Conservation (phyloP, 2,329 filamentous ascomycete species). For the Thielaviopsis cerberus region DNA sequence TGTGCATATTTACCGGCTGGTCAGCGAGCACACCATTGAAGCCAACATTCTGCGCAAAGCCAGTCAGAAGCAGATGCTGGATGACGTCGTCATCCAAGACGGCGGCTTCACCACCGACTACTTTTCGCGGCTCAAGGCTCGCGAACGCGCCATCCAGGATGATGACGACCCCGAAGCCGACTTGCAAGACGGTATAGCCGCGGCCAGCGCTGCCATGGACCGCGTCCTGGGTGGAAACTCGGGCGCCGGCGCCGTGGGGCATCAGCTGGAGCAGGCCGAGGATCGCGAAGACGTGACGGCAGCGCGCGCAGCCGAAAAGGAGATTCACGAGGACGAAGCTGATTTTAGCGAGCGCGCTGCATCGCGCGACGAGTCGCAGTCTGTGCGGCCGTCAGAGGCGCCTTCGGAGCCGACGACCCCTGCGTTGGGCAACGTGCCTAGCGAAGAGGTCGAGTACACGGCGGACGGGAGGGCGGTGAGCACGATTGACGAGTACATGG, state of each 20-base stretch:
- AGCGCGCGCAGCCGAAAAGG: conserved; percentile 71
- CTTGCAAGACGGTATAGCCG: conserved; percentile 43
- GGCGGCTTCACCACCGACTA: conserved; percentile 96
- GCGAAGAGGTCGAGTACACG: conserved; percentile 31
- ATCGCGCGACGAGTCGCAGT: conserved; percentile 14
- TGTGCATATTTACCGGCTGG: conserved; percentile 90
- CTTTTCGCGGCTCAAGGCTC: conserved; percentile 53
- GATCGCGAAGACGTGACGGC: conserved; percentile 82
- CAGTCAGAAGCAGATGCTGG: conserved; percentile 92
- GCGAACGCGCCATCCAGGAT: background rate
- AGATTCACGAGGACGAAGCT: conserved; percentile 68
- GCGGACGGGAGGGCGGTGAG: conserved; percentile 38
- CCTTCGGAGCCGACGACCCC: conserved; percentile 9
- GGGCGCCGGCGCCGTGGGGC: conserved; percentile 49
- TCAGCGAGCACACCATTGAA: conserved; percentile 88
- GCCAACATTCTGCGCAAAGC: conserved; percentile 94
- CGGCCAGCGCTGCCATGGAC: conserved; percentile 62
- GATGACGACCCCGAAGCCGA: conserved; percentile 13
- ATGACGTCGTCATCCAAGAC: conserved; percentile 96
- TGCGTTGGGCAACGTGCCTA: conserved; percentile 19
- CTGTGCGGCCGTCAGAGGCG: background rate
- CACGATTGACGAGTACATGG: conserved; percentile 59
- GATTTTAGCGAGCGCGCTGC: conserved; percentile 55
- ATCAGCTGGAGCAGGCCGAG: conserved; percentile 70
- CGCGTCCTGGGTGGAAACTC: conserved; percentile 44